Conservation (phyloP, 495 filamentous ascomycete genomes). For the Lasiosphaeriaceae sp. region DNA sequence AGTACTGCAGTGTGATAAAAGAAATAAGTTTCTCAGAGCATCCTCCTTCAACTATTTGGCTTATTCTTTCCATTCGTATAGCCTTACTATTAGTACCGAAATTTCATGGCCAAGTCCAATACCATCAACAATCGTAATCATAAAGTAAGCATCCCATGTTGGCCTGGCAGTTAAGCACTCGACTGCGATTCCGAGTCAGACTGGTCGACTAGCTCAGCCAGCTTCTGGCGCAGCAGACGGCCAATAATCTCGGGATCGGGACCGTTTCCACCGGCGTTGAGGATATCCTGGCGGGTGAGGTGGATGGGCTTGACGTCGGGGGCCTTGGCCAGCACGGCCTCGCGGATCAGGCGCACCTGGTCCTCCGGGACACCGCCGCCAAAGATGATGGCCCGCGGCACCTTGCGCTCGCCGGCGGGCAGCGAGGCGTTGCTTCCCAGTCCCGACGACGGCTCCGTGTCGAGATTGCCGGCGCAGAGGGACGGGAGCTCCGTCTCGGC, state of each 20-base stretch:
- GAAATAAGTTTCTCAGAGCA: too few species aligned
- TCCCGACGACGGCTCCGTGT: conserved; percentile 5
- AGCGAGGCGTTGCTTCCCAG: conserved; percentile 23
- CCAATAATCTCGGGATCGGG: conserved; percentile 21
- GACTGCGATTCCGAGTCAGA: neutral
- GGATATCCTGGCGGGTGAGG: conserved; percentile 20
- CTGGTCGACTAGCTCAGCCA: conserved; percentile 7
- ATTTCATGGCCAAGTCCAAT: too few species aligned
- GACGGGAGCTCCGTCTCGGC: conserved; percentile 23
- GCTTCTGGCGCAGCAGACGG: conserved; percentile 20
- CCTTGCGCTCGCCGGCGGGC: conserved; percentile 10
- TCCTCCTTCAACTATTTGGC: too few species aligned
- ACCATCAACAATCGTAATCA: too few species aligned
- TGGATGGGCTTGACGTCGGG: conserved; percentile 12
- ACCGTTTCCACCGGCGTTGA: conserved; percentile 14
- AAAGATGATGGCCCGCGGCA: conserved; percentile 26
- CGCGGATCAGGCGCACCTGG: conserved; percentile 14
- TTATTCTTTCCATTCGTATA: too few species aligned
- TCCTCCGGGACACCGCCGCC: conserved; percentile 23
- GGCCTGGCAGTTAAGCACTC: too few species aligned
- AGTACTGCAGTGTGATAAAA: too few species aligned
- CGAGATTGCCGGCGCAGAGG: conserved; percentile 16
- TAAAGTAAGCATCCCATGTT: too few species aligned
- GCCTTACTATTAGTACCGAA: too few species aligned
- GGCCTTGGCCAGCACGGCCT: conserved; percentile 15